Base-by-base conservation (phyloP, 768 basidiomycete genomes). In the Dentipellis fragilis region DNA sequence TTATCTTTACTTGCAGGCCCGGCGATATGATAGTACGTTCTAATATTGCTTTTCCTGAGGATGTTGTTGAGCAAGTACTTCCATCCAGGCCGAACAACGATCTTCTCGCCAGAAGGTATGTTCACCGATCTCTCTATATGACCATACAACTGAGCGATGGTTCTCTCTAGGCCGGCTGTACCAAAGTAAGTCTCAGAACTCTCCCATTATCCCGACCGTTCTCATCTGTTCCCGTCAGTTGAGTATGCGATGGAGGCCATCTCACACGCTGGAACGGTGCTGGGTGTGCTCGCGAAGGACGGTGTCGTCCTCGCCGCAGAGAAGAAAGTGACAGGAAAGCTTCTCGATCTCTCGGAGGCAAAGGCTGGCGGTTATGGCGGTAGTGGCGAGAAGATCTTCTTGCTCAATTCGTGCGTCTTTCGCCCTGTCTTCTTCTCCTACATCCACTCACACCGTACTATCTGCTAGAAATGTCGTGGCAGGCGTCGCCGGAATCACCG, bases 171-270 rank as follows among this genome's bases (percentile, higher is more conserved):
- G 93, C 62, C 92, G 95, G 59, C 75, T 99, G 55, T 98, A 95
- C 71, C 95, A 99, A 77, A 93, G 93, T 94, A 66, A 71, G 86
- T 70, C 54, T 59, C 40, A 37, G 29, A 23, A 42, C 49, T 53
- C n/a, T 49, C 51, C 39, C 46, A 23, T 11, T 17, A 51, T 34
- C 49, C 54, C 19, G 40, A 3, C 17, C n/a, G 37, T 36, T 37
- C 22, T 54, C 37, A 57, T 48, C 52, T 51, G 37, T 54, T 23
- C 36, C 42, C 21, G 22, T 8, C 63, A 95, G 95, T 98, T 75
- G 95, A 99, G 75, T 99, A 99, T 80, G 95, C 95, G 46, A 96
- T 98, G 92, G 96, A 98, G 69, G 93, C 93, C 57, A 97, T 98
- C 77, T 96, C 93, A 29, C 89, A 93, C 65, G 93, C 92, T 17